These are phyloP conservation scores for Leccinum fallax DNA, from an alignment of 1,284 basidiomycete species.

Conservation along the genomic window DNA sequence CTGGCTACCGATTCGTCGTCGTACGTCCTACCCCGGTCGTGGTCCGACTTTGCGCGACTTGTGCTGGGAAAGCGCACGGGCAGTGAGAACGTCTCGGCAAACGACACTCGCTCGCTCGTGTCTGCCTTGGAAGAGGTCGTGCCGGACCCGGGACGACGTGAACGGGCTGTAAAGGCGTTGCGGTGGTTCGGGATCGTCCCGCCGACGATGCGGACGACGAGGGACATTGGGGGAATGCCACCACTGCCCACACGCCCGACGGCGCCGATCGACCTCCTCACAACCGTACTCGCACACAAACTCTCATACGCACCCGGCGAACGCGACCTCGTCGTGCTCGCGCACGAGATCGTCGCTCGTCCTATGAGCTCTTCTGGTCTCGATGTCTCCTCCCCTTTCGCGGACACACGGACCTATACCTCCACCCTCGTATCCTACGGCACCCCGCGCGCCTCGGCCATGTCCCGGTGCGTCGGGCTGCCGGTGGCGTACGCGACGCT, in stretches of 20 bases:
- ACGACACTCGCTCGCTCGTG: constrained; percentile 33
- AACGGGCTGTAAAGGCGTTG: constrained; percentile 53
- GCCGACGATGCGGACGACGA: not conserved
- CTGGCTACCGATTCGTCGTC: constrained; percentile 47
- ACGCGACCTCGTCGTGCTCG: constrained; percentile 85
- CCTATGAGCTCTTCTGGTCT: no score
- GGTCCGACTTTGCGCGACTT: constrained; percentile 48
- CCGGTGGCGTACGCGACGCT: constrained; percentile 83
- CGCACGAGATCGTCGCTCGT: constrained; percentile 75
- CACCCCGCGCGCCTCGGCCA: constrained; percentile 67
- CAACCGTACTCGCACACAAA: constrained; percentile 73
- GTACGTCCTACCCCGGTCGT: constrained; percentile 41
- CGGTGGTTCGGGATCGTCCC: constrained; percentile 58
- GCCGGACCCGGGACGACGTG: constrained; percentile 33
- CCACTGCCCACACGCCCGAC: constrained; percentile 48
- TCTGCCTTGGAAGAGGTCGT: constrained; percentile 47
- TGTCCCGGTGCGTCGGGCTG: constrained; percentile 88
- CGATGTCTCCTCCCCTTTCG: not conserved
- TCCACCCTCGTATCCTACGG: constrained; percentile 80
- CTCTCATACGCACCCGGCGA: constrained; percentile 76
- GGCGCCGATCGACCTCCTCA: constrained; percentile 80
- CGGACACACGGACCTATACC: constrained; percentile 59
- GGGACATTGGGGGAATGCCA: constrained; percentile 6
- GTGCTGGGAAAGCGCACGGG: constrained; percentile 32
- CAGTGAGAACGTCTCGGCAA: constrained; percentile 15